phyloP scores from a whole-genome alignment of 2,329 filamentous ascomycete genomes.

The Colletotrichum zoysiae region DNA sequence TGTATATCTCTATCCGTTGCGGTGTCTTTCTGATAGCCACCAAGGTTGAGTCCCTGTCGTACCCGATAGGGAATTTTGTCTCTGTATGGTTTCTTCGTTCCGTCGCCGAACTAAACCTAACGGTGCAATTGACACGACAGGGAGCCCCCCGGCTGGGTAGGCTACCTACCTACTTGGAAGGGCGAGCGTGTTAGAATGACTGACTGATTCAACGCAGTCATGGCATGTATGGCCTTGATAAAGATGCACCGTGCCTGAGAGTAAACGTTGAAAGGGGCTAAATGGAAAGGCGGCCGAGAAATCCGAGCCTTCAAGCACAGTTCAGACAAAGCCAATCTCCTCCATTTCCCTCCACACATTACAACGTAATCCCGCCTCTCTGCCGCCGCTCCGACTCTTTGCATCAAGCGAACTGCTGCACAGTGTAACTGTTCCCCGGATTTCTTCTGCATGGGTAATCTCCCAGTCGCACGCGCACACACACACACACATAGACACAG shows the following conservation, averaged over 20 bases:
- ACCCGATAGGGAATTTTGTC: not conserved
- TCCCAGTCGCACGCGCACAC: not conserved
- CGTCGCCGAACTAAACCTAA: too few species aligned
- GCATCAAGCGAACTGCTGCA: slow-evolving; percentile 8
- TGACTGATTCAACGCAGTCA: slow-evolving; percentile 1
- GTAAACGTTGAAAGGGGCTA: slow-evolving; percentile 1
- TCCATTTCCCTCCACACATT: slow-evolving; percentile 1
- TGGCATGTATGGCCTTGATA: not conserved
- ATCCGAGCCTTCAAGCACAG: not conserved
- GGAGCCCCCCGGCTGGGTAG: not conserved
- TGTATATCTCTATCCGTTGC: not conserved
- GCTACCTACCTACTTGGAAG: too few species aligned
- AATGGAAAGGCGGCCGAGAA: not conserved
- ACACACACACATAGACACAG: not conserved
- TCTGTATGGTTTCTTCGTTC: accelerated
- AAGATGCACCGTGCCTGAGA: not conserved
- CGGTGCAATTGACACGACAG: not conserved
- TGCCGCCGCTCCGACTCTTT: not conserved
- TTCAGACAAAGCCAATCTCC: slow-evolving; percentile 6
- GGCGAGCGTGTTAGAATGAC: not conserved
- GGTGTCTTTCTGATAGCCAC: not conserved
- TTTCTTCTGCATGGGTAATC: slow-evolving; percentile 8
- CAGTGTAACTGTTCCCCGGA: slow-evolving; percentile 19
- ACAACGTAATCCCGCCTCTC: not conserved
- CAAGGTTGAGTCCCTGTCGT: not conserved